phyloP scores from a whole-genome alignment of 768 basidiomycete genomes.

The Rhizopogon vinicolor region DNA sequence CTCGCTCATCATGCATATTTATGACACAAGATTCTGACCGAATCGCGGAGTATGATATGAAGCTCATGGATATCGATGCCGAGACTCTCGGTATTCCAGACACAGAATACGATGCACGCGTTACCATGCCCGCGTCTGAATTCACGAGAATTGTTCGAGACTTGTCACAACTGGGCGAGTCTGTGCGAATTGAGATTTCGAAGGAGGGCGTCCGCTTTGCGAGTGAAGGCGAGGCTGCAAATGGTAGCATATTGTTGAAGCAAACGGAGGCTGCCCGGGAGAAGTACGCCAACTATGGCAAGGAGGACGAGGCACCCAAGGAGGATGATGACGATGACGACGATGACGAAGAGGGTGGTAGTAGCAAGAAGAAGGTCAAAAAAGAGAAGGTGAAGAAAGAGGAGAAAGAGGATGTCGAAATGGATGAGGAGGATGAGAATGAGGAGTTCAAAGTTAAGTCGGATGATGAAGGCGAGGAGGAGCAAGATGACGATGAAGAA shows the following conservation, averaged over 20 bases:
- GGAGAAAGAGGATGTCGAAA: constrained; percentile 39
- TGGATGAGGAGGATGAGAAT: constrained; percentile 42
- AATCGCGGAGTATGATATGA: constrained; percentile 98
- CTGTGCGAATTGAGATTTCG: constrained; percentile 90
- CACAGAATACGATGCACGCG: constrained; percentile 92
- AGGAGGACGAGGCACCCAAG: constrained; percentile 38
- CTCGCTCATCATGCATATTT: neutral
- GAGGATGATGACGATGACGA: constrained; percentile 37
- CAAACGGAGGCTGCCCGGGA: constrained; percentile 56
- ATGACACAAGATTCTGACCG: constrained; percentile 70
- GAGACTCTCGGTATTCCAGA: constrained; percentile 95
- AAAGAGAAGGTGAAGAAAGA: constrained; percentile 40
- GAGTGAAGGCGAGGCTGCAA: constrained; percentile 92
- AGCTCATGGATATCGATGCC: constrained; percentile 98
- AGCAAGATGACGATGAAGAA: constrained; percentile 46
- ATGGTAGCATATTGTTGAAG: constrained; percentile 80
- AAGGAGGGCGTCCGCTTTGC: constrained; percentile 95
- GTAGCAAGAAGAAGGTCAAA: constrained; percentile 20
- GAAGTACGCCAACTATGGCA: constrained; percentile 35
- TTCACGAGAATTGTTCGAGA: constrained; percentile 93
- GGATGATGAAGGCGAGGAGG: constrained; percentile 43
- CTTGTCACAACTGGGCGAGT: constrained; percentile 85
- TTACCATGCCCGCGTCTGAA: constrained; percentile 81
- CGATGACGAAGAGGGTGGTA: constrained; percentile 39
- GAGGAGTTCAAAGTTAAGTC: constrained; percentile 39